Conservation (phyloP, 192 early-diverging fungal genomes). For the Coemansia sp. region DNA sequence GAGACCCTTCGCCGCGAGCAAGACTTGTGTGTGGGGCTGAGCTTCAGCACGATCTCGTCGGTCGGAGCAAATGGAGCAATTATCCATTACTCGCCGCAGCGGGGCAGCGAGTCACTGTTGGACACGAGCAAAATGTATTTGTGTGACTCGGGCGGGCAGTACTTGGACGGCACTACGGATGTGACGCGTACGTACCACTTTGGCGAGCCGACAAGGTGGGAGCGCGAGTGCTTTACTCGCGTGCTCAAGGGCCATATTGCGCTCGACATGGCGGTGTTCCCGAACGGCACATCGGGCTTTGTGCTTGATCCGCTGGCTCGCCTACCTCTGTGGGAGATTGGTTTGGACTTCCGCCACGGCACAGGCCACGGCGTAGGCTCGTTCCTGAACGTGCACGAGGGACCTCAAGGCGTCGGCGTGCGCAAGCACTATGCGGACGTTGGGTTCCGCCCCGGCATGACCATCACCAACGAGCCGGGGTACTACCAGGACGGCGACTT, state of each 20-base stretch:
- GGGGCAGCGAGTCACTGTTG: conserved; percentile 73
- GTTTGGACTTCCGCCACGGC: conserved; percentile 94
- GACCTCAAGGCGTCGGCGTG: conserved; percentile 90
- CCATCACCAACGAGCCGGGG: conserved; percentile 95
- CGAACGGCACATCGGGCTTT: conserved; percentile 81
- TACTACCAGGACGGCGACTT: conserved; percentile 97
- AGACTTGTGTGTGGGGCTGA: conserved; percentile 84
- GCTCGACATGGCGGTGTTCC: conserved; percentile 87
- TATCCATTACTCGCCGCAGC: conserved; percentile 95
- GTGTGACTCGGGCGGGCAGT: conserved; percentile 96
- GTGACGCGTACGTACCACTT: conserved; percentile 95
- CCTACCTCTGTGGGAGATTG: conserved; percentile 83
- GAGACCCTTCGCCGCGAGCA: conserved; percentile 76
- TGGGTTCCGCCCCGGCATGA: conserved; percentile 86
- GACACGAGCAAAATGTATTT: conserved; percentile 79
- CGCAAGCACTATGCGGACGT: conserved; percentile 72
- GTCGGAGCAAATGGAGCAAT: conserved; percentile 96
- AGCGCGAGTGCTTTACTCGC: conserved; percentile 94
- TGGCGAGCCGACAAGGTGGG: conserved; percentile 74
- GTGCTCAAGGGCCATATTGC: conserved; percentile 98
- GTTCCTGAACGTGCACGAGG: conserved; percentile 94
- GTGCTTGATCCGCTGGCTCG: conserved; percentile 89
- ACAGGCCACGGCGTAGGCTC: conserved; percentile 97
- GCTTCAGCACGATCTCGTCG: conserved; percentile 94
- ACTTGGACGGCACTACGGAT: conserved; percentile 95